Evolutionary conservation across 2,329 filamentous ascomycete species (phyloP).

Genomic region (Tolypocladium nubicola): DNA sequence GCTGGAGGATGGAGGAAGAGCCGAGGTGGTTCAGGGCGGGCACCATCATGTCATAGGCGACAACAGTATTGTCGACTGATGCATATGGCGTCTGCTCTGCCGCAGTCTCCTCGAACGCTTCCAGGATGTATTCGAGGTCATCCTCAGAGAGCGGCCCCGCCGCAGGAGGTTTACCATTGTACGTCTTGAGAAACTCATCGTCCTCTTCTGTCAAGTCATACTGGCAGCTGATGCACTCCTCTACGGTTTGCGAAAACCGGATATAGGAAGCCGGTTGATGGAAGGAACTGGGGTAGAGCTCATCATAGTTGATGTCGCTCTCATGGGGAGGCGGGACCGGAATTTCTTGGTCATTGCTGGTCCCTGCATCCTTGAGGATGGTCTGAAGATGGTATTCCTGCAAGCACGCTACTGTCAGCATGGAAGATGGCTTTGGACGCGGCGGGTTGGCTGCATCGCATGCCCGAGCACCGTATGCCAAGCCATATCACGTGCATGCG

Average conservation of each 20-base stretch:
- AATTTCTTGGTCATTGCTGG: slow-evolving; percentile 49
- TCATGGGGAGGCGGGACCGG: slow-evolving; percentile 55
- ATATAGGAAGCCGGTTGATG: slow-evolving; percentile 87
- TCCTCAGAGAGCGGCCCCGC: slow-evolving; percentile 67
- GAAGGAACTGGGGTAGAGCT: slow-evolving; percentile 71
- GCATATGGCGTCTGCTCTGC: slow-evolving; percentile 79
- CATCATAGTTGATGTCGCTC: slow-evolving; percentile 71
- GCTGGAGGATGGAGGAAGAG: slow-evolving; percentile 36
- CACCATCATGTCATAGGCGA: slow-evolving; percentile 68
- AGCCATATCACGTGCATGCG: slow-evolving; percentile 29
- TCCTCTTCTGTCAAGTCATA: slow-evolving; percentile 96
- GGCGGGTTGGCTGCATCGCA: slow-evolving; percentile 9
- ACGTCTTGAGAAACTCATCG: slow-evolving; percentile 69
- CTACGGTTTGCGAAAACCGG: slow-evolving; percentile 94
- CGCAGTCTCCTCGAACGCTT: slow-evolving; percentile 85
- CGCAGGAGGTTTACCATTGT: slow-evolving; percentile 66
- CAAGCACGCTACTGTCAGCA: slow-evolving; percentile 17
- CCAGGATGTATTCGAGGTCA: slow-evolving; percentile 89
- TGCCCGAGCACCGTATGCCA: slow-evolving; percentile 5
- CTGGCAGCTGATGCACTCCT: slow-evolving; percentile 80
- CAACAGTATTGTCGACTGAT: slow-evolving; percentile 76
- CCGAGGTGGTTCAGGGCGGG: slow-evolving; percentile 48
- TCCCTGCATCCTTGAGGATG: slow-evolving; percentile 50
- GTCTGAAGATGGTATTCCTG: slow-evolving; percentile 95
- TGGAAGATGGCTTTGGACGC: not conserved